A percentile compares a stretch with the other conserved stretches of the same genome.
These are phyloP conservation scores for Apophysomyces sp. DNA, from an alignment of 371 early-diverging fungal genomes.

Conservation along the genomic window DNA sequence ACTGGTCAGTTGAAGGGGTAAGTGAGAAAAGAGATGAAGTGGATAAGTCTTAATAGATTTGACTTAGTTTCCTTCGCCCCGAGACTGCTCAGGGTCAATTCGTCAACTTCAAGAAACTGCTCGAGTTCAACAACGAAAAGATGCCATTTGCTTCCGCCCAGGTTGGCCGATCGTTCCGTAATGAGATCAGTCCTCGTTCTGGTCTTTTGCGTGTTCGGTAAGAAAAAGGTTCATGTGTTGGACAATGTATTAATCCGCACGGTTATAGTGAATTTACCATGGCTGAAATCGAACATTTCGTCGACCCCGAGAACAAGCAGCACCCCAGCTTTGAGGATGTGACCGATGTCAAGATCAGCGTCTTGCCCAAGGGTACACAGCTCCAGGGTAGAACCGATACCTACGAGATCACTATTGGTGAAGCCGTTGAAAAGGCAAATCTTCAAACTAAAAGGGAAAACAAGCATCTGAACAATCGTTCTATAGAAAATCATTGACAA, in stretches of 20 bases:
- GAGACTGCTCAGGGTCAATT: conserved; percentile 99
- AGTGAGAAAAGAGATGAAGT: not conserved
- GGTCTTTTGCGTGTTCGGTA: conserved; percentile 97
- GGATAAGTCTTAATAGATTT: conserved; percentile 2
- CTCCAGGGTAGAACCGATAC: conserved; percentile 74
- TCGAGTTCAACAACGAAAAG: conserved; percentile 97
- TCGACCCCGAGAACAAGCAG: conserved; percentile 93
- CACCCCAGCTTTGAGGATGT: conserved; percentile 93
- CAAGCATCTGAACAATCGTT: no score
- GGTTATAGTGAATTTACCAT: conserved; percentile 98
- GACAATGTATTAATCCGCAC: no score
- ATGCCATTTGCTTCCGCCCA: conserved; percentile 99
- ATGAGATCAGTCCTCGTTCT: conserved; percentile 99
- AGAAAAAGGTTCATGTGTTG: no score
- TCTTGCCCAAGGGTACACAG: conserved; percentile 83
- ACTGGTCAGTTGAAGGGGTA: conserved; percentile 93
- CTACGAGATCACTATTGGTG: conserved; percentile 81
- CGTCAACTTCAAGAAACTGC: conserved; percentile 96
- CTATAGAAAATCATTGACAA: conserved; percentile 87
- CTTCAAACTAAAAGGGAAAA: not conserved
- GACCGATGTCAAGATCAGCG: conserved; percentile 69
- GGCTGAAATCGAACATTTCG: conserved; percentile 99
- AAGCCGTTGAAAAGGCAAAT: conserved; percentile 82
- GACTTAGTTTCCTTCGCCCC: conserved; percentile 89
- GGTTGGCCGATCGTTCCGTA: conserved; percentile 99